Conservation (phyloP, 139 green algal genomes). For the Tetradesmus obliquus region DNA sequence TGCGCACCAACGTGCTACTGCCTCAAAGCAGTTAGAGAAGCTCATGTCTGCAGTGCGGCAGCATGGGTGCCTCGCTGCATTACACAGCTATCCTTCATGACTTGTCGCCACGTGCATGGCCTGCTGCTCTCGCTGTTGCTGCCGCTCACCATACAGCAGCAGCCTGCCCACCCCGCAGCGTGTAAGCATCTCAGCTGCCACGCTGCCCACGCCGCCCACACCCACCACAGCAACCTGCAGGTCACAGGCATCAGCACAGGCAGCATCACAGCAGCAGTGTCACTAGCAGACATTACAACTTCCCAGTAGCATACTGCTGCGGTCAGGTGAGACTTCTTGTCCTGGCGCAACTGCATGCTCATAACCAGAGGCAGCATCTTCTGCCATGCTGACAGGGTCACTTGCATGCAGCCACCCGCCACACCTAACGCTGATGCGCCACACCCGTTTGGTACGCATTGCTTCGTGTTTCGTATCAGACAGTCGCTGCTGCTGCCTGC, state of each 20-base stretch:
- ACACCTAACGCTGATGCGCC: no score
- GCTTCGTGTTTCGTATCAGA: no score
- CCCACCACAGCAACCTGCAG: slow-evolving; percentile 86
- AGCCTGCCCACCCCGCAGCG: slow-evolving; percentile 94
- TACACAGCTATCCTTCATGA: neutral
- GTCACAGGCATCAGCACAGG: neutral
- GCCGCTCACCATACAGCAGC: slow-evolving; percentile 84
- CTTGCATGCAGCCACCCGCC: no score
- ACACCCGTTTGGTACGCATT: no score
- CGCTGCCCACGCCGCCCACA: slow-evolving; percentile 94
- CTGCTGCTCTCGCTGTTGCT: neutral
- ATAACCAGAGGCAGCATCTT: no score
- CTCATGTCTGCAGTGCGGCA: neutral
- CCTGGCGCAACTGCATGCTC: no score
- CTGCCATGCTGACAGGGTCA: no score
- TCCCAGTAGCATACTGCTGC: no score
- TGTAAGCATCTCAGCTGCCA: slow-evolving; percentile 98
- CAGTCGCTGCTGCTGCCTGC: neutral
- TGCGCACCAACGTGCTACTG: no score
- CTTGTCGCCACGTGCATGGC: no score
- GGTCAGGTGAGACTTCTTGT: no score
- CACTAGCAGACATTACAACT: neutral
- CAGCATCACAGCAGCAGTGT: neutral
- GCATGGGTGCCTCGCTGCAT: neutral
- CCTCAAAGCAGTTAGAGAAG: no score